Evolutionary conservation across 192 early-diverging fungal genomes (phyloP), one percentile per base, ranked within the genome.

Genomic region (Entomortierella beljakovae): DNA sequence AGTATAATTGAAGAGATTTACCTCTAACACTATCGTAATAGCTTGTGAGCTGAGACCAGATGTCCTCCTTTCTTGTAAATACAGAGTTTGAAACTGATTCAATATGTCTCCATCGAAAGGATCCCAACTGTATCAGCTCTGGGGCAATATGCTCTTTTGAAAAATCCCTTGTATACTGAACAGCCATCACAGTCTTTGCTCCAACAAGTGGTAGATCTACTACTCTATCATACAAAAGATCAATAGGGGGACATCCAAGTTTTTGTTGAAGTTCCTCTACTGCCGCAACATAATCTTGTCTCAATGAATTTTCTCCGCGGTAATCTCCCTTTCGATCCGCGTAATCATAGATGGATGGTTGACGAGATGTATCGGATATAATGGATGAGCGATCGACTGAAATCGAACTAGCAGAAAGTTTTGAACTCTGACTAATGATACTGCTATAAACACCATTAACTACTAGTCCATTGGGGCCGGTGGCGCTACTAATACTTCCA

Each of bases 161-260:
- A 16, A 33, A 18, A 34, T 70, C 65, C n/a, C 69, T 72, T 54
- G 70, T 59, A 58, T 84, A 80, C 57, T 83, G 81, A 23, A 86
- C 62, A 1, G 85, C 77, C 56, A 86, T 71, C 8, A 86, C 58
- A 38, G 68, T 73, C 56, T 86, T 86, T 35, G 81, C 76, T 13
- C 71, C 71, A 23, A 67, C 61, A 1, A 71, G 58, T 2, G 66
- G 59, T 35, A 86, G 53, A 31, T 74, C 64, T 3, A 86, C 62
- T 0, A 86, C 83, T 38, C 71, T 72, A 33, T 86, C 82, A 52
- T 82, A 76, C n/a, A 86, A n/a, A 20, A 79, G 40, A 15, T 79
- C 61, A n/a, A 79, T 79, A 0, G 75, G 68, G 18, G 75, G 55
- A 38, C 63, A 70, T 0, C 75, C 75, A 3, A 79, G 34, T 46